These are phyloP conservation scores for Trichoderma simmonsii DNA, from an alignment of 2,329 filamentous ascomycete species.

Conservation along the genomic window DNA sequence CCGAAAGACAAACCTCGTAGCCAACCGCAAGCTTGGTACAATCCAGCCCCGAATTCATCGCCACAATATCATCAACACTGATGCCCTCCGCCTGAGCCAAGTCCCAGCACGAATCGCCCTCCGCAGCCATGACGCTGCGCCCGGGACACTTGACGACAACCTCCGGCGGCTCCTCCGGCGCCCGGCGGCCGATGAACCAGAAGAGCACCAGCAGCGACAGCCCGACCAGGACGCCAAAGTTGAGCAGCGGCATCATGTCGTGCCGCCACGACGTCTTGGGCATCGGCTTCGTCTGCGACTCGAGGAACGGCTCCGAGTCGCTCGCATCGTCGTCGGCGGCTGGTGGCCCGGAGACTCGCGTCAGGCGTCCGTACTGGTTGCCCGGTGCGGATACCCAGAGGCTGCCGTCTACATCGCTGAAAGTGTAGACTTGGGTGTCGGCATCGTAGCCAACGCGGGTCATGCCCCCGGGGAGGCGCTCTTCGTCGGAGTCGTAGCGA, in stretches of 20 bases:
- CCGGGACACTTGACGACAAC: slow-evolving; percentile 28
- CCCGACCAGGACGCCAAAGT: slow-evolving; percentile 54
- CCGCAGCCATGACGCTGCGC: slow-evolving; percentile 40
- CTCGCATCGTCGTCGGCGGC: slow-evolving; percentile 26
- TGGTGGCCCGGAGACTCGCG: slow-evolving; percentile 33
- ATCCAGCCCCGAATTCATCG: slow-evolving; percentile 44
- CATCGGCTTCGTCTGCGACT: slow-evolving; percentile 21
- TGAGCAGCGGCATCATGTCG: slow-evolving; percentile 54
- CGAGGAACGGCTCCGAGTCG: slow-evolving; percentile 34
- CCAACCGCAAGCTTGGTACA: slow-evolving; percentile 46
- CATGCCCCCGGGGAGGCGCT: slow-evolving; percentile 55
- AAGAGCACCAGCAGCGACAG: slow-evolving; percentile 49
- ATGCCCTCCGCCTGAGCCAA: slow-evolving; percentile 44
- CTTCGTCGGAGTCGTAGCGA: slow-evolving; percentile 45
- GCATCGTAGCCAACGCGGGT: slow-evolving; percentile 54
- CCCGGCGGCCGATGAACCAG: slow-evolving; percentile 43
- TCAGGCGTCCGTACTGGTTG: slow-evolving; percentile 47
- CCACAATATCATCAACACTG: slow-evolving; percentile 45
- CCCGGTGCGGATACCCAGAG: slow-evolving; percentile 51
- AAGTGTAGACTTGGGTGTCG: slow-evolving; percentile 52
- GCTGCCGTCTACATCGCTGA: slow-evolving; percentile 46
- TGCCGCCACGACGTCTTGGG: slow-evolving; percentile 46
- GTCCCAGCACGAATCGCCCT: slow-evolving; percentile 53
- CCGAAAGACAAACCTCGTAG: slow-evolving; percentile 44
- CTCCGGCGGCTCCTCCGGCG: slow-evolving; percentile 20